Evolutionary conservation across 768 basidiomycete species (phyloP), one percentile per base, ranked within the genome.

Genomic region (Boletus insuetus): DNA sequence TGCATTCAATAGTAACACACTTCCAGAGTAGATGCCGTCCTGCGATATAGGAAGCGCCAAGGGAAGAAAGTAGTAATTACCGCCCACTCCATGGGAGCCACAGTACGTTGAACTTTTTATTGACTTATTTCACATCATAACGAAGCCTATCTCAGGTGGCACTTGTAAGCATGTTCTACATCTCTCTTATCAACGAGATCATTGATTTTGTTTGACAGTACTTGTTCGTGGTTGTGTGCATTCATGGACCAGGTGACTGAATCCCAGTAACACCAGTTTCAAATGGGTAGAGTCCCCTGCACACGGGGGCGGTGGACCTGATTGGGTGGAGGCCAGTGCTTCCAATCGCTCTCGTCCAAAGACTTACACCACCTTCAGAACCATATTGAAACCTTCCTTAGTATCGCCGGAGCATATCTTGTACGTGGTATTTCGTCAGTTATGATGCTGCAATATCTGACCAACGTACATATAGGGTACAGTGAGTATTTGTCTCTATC

Each of bases 231-330:
- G 31, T 59, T 39, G 24, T 42, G 46, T 38, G 31, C 14, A n/a
- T 53, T 9, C 3, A 1, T 19, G 5, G 9, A 11, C n/a, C 7
- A 12, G 26, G 14, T 43, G 29, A 44, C 57, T 61, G 51, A 62
- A 51, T 44, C 37, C 53, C 4, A 41, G 31, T 32, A 38, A 42
- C 20, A 19, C 1, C 55, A 95, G 94, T 68, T 81, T 95, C 65
- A 96, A 97, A 75, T 99, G 96, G 96, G 95, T 96, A 0, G 96
- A 98, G 73, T 90, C 92, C 1, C 85, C 86, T 10, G 74, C 79
- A 41, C 84, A 87, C 59, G 94, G 94, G 9, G 79, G 80, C 3
- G 96, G 94, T 14, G 96, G 95, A 3, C 74, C 83, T 8, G 75
- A 82, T 26, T 98, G 96, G 96, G 94, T 96, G 13, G 95, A 98